A percentile compares a stretch with the other conserved stretches of the same genome.
Conservation (phyloP, 2,329 filamentous ascomycete species). For the Cordyceps cicadae region DNA sequence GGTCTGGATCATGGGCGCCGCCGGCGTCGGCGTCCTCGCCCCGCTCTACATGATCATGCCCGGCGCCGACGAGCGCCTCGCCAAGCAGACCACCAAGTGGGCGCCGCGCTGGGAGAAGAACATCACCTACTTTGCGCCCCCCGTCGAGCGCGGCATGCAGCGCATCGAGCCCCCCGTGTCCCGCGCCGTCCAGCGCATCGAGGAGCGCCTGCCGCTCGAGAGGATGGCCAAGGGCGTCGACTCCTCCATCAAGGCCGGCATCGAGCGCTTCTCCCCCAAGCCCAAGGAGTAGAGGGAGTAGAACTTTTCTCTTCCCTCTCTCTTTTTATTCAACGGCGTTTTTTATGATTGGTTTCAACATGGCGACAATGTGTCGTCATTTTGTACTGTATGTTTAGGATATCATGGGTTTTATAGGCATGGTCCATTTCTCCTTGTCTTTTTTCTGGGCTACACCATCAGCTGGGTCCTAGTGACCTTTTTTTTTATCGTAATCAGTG, state of each 20-base stretch:
- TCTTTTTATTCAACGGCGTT: background rate
- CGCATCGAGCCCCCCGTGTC: conserved; percentile 41
- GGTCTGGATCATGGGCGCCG: conserved; percentile 44
- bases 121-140: conserved; percentile 44
- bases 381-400: background rate
- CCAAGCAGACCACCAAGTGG: conserved; percentile 48
- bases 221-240: conserved; percentile 41
- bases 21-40: conserved; percentile 44
- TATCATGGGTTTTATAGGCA: background rate
- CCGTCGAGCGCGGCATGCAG: conserved; percentile 38
- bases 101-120: conserved; percentile 53
- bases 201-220: conserved; percentile 41
- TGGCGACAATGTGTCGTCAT: background rate
- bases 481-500: background rate
- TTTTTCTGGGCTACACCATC: background rate
- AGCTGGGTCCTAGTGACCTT: background rate
- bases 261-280: conserved; percentile 30
- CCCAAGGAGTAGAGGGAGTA: conserved; percentile 5
- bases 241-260: conserved; percentile 37
- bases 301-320: background rate
- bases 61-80: conserved; percentile 46
- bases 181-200: conserved; percentile 36
- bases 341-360: background rate
- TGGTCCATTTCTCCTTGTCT: too few relatives aligned
- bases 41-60: conserved; percentile 51